These are phyloP conservation scores for Fraxinus baroniana DNA, from an alignment of 305 asterid species.

Conservation along the genomic window DNA sequence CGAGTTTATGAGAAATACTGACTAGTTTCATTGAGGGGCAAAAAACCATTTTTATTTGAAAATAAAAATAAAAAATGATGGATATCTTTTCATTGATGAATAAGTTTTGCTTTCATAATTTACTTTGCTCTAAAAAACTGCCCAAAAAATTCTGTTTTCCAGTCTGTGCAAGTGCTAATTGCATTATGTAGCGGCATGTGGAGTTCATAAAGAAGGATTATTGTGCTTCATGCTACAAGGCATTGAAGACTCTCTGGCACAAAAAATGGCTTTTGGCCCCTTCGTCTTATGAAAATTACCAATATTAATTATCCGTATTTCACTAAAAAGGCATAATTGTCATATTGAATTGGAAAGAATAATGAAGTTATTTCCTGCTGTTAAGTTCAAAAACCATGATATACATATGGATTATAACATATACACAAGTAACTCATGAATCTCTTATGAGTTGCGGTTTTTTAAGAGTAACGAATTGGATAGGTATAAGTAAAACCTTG, in stretches of 20 bases:
- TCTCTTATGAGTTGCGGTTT: neutral
- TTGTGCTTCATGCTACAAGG: neutral
- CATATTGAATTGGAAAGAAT: neutral
- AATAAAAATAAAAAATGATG: neutral
- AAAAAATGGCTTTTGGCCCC: neutral
- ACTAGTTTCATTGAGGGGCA: neutral
- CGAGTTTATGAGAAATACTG: neutral
- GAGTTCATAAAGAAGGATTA: neutral
- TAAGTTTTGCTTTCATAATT: neutral
- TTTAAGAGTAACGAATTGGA: neutral
- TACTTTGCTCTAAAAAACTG: neutral
- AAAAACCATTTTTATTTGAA: neutral
- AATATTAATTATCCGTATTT: neutral
- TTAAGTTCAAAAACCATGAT: neutral
- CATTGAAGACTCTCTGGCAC: neutral
- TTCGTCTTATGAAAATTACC: neutral
- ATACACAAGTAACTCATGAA: neutral
- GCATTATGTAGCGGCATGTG: neutral
- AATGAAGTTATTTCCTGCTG: neutral
- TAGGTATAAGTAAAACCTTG: neutral
- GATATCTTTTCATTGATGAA: neutral
- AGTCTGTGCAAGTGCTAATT: neutral
- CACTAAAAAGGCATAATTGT: neutral
- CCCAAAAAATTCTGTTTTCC: neutral
- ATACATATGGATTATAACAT: neutral